phyloP scores from a whole-genome alignment of 1,284 basidiomycete genomes.

The Puccinia hordei region DNA sequence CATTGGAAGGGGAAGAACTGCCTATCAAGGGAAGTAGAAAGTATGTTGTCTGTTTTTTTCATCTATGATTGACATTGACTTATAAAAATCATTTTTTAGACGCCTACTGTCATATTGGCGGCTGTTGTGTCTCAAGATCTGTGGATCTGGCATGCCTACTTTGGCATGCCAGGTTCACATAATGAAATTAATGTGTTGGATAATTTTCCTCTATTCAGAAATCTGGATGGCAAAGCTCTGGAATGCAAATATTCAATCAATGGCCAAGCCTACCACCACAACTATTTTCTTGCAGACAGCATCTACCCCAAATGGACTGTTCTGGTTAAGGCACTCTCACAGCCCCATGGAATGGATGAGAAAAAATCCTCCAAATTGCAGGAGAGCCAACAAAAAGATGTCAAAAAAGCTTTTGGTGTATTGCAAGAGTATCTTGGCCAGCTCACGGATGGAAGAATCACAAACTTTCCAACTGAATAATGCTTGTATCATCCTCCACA shows the following conservation, averaged over 20 bases:
- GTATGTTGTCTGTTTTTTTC: neutral
- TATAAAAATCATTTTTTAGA: neutral
- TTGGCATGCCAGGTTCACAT: no score
- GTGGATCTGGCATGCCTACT: no score
- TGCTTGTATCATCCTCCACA: conserved; percentile 30
- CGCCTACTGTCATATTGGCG: neutral
- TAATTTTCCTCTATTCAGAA: neutral
- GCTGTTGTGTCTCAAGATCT: neutral
- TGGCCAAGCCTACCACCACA: neutral
- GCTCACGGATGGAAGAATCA: neutral
- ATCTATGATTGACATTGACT: neutral
- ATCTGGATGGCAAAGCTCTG: no score
- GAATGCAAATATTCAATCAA: no score
- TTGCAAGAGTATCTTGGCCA: neutral
- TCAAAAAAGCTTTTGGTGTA: conserved; percentile 26
- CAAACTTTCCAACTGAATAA: neutral
- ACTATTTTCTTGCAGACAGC: neutral
- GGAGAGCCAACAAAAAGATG: neutral
- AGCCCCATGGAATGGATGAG: neutral
- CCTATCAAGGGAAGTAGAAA: conserved; percentile 26
- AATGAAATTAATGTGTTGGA: conserved; percentile 21
- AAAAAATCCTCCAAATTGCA: neutral
- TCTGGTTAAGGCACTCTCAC: conserved; percentile 2
- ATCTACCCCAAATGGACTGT: conserved; percentile 3
- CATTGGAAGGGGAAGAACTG: conserved; percentile 31